phyloP scores from a whole-genome alignment of 257 asterid species.

The Scutellaria baicalensis region DNA sequence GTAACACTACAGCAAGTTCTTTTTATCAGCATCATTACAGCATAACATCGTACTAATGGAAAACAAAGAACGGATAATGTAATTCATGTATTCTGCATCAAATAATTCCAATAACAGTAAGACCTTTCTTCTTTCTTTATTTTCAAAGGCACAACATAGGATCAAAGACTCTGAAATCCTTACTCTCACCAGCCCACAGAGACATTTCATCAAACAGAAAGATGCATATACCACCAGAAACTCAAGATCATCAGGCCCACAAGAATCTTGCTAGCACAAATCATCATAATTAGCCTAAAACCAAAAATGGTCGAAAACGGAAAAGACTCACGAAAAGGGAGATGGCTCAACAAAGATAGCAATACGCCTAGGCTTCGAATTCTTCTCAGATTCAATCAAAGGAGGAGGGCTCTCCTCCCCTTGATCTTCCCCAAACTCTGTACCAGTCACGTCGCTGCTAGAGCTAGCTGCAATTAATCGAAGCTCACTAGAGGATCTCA shows the following conservation, averaged over 20 bases:
- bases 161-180: background rate
- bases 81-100: background rate
- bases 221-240: background rate
- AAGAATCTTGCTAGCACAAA: background rate
- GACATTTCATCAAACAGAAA: constrained; percentile 15
- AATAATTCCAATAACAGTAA: background rate
- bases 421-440: constrained; percentile 36
- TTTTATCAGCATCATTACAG: background rate
- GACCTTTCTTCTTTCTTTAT: background rate
- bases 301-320: background rate
- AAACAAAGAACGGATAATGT: background rate
- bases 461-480: constrained; percentile 31
- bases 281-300: constrained; percentile 3
- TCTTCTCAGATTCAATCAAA: constrained; percentile 45
- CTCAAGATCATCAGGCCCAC: background rate
- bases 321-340: constrained; percentile 83
- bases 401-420: constrained; percentile 62
- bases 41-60: background rate
- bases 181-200: background rate
- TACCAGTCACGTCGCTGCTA: constrained; percentile 24
- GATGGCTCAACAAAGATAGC: constrained; percentile 99
- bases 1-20: too few species aligned
- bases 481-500: constrained; percentile 11
- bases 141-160: background rate
- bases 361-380: constrained; percentile 77